A percentile compares a stretch with the other conserved stretches of the same genome.
phyloP scores from a whole-genome alignment of 2,329 filamentous ascomycete genomes.

The Saccharata proteae region DNA sequence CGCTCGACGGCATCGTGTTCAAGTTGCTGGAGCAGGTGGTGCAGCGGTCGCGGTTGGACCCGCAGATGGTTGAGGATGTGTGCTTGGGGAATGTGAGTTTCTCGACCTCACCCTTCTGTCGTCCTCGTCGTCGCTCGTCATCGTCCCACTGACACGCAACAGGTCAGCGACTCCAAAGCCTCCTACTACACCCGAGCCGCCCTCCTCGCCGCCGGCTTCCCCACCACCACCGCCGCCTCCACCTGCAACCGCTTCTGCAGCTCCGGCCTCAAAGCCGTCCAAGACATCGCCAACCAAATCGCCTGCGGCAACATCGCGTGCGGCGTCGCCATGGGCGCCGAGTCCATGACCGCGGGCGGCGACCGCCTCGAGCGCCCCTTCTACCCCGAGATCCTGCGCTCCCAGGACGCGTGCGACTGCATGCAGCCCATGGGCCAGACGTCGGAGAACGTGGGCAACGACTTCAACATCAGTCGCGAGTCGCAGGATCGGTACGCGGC shows the following conservation, averaged over 20 bases:
- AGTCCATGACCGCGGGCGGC: constrained; percentile 78
- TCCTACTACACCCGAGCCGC: constrained; percentile 89
- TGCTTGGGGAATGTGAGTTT: constrained; percentile 73
- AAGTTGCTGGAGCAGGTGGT: constrained; percentile 58
- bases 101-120: constrained; percentile 1
- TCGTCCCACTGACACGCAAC: background rate
- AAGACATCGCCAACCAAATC: constrained; percentile 92
- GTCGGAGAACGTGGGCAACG: constrained; percentile 90
- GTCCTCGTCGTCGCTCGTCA: background rate
- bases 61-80: constrained; percentile 75
- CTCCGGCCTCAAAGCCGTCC: constrained; percentile 79
- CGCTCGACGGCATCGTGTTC: constrained; percentile 75
- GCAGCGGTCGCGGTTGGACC: constrained; percentile 64
- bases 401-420: constrained; percentile 72
- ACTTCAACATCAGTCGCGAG: constrained; percentile 57
- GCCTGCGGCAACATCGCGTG: constrained; percentile 86
- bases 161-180: constrained; percentile 75
- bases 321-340: constrained; percentile 85
- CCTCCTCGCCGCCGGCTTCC: constrained; percentile 80
- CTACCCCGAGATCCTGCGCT: constrained; percentile 60
- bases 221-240: constrained; percentile 71
- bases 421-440: constrained; percentile 94
- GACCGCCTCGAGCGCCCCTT: constrained; percentile 62
- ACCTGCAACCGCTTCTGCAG: constrained; percentile 91
- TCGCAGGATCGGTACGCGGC: constrained; percentile 90